phyloP scores from a whole-genome alignment of 495 filamentous ascomycete species.

The Xylaria scruposa region DNA sequence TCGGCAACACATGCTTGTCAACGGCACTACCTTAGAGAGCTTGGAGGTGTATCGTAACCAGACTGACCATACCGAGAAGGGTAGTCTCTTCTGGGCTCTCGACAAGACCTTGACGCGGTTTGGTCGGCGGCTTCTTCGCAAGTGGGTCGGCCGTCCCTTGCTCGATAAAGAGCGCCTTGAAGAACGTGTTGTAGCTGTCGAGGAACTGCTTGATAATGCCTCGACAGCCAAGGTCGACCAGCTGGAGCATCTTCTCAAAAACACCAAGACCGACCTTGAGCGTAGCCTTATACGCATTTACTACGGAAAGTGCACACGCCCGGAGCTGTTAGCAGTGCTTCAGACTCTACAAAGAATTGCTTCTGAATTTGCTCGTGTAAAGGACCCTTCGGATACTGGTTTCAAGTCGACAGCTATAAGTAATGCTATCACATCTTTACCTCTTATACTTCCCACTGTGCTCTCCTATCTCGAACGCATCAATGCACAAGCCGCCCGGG shows the following conservation, averaged over 20 bases:
- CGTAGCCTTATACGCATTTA: slow-evolving; percentile 94
- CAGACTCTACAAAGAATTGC: slow-evolving; percentile 85
- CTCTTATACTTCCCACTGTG: slow-evolving; percentile 74
- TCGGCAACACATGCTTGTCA: slow-evolving; percentile 93
- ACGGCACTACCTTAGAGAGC: slow-evolving; percentile 92
- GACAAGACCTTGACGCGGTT: slow-evolving; percentile 93
- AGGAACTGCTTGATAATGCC: slow-evolving; percentile 79
- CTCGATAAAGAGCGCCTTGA: slow-evolving; percentile 79
- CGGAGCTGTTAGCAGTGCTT: slow-evolving; percentile 84
- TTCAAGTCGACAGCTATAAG: slow-evolving; percentile 76
- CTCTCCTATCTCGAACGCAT: slow-evolving; percentile 80
- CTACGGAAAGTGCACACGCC: slow-evolving; percentile 91
- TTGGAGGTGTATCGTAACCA: slow-evolving; percentile 96
- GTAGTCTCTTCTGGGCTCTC: slow-evolving; percentile 93
- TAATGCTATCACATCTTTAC: slow-evolving; percentile 76
- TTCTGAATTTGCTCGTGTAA: slow-evolving; percentile 71
- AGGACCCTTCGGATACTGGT: slow-evolving; percentile 68
- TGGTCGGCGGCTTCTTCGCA: slow-evolving; percentile 84
- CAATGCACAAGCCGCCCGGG: slow-evolving; percentile 80
- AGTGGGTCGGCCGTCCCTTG: slow-evolving; percentile 94
- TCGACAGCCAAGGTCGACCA: slow-evolving; percentile 73
- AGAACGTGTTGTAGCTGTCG: slow-evolving; percentile 84
- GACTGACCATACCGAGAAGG: slow-evolving; percentile 84
- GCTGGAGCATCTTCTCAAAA: slow-evolving; percentile 70
- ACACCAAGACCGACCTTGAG: slow-evolving; percentile 83